Evolutionary conservation across 768 basidiomycete species (phyloP), one percentile per base, ranked within the genome.

Genomic region (Termitomyces sp.): DNA sequence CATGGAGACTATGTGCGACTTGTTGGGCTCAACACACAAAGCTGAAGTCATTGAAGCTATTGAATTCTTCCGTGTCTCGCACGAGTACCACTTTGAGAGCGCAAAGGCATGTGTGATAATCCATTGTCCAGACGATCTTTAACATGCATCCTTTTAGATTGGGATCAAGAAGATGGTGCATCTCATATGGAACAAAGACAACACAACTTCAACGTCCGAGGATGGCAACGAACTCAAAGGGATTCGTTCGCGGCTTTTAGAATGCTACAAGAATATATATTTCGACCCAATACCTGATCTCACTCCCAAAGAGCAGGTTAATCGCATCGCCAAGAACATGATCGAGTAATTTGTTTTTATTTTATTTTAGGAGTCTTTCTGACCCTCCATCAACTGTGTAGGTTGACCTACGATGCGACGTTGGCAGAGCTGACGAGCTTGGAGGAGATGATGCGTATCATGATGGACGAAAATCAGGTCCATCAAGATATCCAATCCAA

Each of bases 121-220:
- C 5, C 3, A 12, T 34, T n/a, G 19, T 40, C 12, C 35, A 29
- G 32, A n/a, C 5, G 5, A 7, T 59, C 8, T 54, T 11, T 63
- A 5, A 68, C 31, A 10, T 32, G 12, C 10, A 4, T 19, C 54
- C n/a, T 44, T 44, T 32, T 62, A 96, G 93, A 72, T 74, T 14
- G 97, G 97, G 0, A 87, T 99, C 66, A 94, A 90, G 76, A 92
- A 87, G 66, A 98, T 98, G 96, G 69, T 99, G 14, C 97, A 98
- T 69, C 78, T 99, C 25, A 92, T 99, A 63, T 98, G 97, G 97
- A 82, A 84, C 27, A 98, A 98, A 68, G 96, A 99, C 66, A 93
- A 93, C 66, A 89, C 75, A 50, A 79, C 83, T 23, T 84, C 89
- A n/a, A 84, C 83, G n/a, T 70, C 77, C 3, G 81, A 82, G 63